Evolutionary conservation across 306 rosid species (phyloP), one percentile per base, ranked within the genome.

Genomic region (Pueraria montana): DNA sequence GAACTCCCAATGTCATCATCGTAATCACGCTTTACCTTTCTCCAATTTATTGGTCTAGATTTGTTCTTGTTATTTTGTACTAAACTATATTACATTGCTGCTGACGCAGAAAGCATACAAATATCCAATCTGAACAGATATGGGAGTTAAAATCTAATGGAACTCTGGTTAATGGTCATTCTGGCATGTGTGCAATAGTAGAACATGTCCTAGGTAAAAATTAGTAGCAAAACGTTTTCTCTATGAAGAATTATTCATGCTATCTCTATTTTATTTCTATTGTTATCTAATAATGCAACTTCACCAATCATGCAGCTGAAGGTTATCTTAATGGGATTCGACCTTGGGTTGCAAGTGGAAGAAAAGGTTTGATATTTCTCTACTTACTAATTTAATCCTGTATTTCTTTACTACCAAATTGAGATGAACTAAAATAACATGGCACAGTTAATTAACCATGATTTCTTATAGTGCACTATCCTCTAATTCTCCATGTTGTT

Each of bases 301-400:
- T 74, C 12, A 52, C 32, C 67, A 13, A 76, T 83, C 49, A 48
- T 80, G 85, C 92, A 88, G 90, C 9, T 43, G 61, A 86, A 77
- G 72, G 21, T 86, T 76, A 11, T 75, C n/a, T 58, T 11, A 38
- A n/a, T 23, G 91, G 94, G 40, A 70, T 82, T 83, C 94, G 91
- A 77, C 78, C 94, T 75, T 93, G 97, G 97, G 17, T 91, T 50
- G 96, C 97, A 53, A 80, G 88, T 0, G 94, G 94, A 80, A 83
- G 83, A 68, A 43, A 27, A 66, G 94, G 95, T 89, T 16, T 23
- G 77, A 21, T 49, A 20, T 53, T 17, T 62, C 24, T 21, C 30
- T 9, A 20, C 1, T 56, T 20, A 40, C 26, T 38, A 14, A 58
- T 56, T 56, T 17, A 34, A 18, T 73, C 43, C 43, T 38, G 9